A percentile compares a stretch with the other conserved stretches of the same genome.
These are phyloP conservation scores for Pleomassaria siparia DNA, from an alignment of 2,329 filamentous ascomycete species.

Conservation along the genomic window DNA sequence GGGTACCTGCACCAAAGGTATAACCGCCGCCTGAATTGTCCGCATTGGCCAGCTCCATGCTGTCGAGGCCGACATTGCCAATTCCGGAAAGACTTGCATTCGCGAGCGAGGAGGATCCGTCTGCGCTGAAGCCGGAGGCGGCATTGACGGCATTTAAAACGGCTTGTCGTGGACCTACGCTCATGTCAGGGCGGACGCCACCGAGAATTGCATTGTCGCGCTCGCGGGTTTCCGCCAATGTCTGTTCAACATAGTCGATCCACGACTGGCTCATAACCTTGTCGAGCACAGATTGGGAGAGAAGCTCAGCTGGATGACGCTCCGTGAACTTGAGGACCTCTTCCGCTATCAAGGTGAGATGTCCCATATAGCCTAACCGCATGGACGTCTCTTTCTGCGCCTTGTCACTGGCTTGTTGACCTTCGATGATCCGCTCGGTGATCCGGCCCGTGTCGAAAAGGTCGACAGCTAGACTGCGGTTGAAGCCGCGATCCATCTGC, in stretches of 20 bases:
- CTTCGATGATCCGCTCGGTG: conserved; percentile 87
- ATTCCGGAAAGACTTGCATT: conserved; percentile 79
- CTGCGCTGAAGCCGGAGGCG: conserved; percentile 57
- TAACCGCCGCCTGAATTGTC: conserved; percentile 72
- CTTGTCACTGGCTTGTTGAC: conserved; percentile 83
- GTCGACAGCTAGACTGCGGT: conserved; percentile 84
- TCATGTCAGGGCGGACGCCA: conserved; percentile 88
- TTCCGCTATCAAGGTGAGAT: conserved; percentile 93
- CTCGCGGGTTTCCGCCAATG: conserved; percentile 88
- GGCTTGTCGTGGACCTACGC: conserved; percentile 74
- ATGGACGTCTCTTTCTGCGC: conserved; percentile 83
- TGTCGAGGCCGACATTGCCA: conserved; percentile 54
- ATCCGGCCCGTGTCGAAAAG: conserved; percentile 90
- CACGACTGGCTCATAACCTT: conserved; percentile 87
- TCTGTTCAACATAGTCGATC: conserved; percentile 93
- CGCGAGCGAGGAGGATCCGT: conserved; percentile 63
- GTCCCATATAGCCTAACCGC: conserved; percentile 96
- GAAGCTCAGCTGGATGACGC: conserved; percentile 82
- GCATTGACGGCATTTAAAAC: conserved; percentile 62
- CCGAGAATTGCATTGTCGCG: conserved; percentile 98
- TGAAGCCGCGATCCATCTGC: conserved; percentile 94
- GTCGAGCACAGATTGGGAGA: conserved; percentile 82
- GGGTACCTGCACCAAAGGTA: conserved; percentile 69
- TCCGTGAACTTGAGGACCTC: conserved; percentile 99
- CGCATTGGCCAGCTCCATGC: conserved; percentile 67